Percentiles rank a stretch among this genome's conserved stretches.
Conservation (phyloP, 306 rosid genomes). For the Cucurbita argyrosperma region DNA sequence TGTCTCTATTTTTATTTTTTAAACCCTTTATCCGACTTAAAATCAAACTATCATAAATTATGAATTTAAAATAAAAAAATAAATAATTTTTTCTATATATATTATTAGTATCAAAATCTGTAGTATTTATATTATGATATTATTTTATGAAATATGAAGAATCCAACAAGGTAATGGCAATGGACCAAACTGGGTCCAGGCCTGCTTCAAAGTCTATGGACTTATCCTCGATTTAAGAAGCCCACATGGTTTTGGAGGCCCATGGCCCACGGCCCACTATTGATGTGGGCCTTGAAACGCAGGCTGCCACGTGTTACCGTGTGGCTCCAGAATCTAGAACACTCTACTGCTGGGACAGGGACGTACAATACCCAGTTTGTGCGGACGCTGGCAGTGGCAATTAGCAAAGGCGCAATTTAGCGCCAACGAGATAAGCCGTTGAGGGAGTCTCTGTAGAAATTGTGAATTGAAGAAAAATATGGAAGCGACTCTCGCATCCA, state of each 20-base stretch:
- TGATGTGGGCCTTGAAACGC: background rate
- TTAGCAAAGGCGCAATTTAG: background rate
- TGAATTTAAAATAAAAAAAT: too few relatives aligned
- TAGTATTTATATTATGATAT: too few relatives aligned
- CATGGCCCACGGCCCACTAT: background rate
- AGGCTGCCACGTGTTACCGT: background rate
- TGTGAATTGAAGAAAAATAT: constrained; percentile 14
- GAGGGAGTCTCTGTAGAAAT: background rate
- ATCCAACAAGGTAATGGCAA: background rate
- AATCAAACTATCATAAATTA: too few relatives aligned
- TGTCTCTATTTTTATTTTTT: too few relatives aligned
- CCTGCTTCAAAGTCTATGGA: background rate
- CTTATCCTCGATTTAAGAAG: background rate
- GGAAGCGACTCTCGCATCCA: constrained; percentile 28
- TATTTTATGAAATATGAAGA: background rate
- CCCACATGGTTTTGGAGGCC: background rate
- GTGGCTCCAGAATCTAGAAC: background rate
- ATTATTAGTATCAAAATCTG: too few relatives aligned
- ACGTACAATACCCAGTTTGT: background rate
- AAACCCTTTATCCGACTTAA: too few relatives aligned
- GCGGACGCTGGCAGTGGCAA: background rate
- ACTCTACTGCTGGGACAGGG: background rate
- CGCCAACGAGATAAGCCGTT: constrained; percentile 28
- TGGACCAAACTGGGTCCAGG: background rate
- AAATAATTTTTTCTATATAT: too few relatives aligned